These are phyloP conservation scores for Taphrina deformans DNA, from an alignment of 1,139 yeast species.

Conservation along the genomic window DNA sequence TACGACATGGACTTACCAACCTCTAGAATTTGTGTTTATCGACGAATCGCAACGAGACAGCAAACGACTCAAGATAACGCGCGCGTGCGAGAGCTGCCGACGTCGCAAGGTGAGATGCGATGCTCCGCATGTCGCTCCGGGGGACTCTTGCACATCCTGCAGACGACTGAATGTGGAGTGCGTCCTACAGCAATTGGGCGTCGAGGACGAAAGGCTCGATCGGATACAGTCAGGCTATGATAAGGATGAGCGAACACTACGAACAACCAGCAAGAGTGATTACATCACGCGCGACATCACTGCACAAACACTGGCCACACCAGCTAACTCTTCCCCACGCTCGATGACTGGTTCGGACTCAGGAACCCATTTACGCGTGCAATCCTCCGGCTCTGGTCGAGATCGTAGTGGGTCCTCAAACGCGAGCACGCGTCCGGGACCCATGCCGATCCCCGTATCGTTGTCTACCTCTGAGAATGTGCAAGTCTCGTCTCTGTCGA, in stretches of 20 bases:
- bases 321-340: background rate
- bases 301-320: background rate
- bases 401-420: constrained; percentile 1
- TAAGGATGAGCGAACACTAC: background rate
- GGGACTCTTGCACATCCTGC: constrained; percentile 26
- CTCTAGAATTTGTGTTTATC: constrained; percentile 26
- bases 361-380: background rate
- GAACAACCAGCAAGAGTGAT: background rate
- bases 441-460: background rate
- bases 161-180: constrained; percentile 25
- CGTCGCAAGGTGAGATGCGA: constrained; percentile 22
- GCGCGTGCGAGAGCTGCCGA: constrained; percentile 26
- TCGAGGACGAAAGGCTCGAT: background rate
- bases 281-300: background rate
- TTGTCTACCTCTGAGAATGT: background rate
- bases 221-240: background rate
- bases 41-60: constrained; percentile 28
- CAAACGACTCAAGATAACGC: constrained; percentile 29
- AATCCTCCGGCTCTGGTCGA: background rate
- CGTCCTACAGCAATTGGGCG: constrained; percentile 8
- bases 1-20: background rate
- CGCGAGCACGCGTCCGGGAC: background rate
- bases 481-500: background rate
- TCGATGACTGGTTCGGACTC: background rate
- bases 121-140: constrained; percentile 20